phyloP scores from a whole-genome alignment of 352 stramenopile species.

The Hyaloperonospora arabidopsidis region DNA sequence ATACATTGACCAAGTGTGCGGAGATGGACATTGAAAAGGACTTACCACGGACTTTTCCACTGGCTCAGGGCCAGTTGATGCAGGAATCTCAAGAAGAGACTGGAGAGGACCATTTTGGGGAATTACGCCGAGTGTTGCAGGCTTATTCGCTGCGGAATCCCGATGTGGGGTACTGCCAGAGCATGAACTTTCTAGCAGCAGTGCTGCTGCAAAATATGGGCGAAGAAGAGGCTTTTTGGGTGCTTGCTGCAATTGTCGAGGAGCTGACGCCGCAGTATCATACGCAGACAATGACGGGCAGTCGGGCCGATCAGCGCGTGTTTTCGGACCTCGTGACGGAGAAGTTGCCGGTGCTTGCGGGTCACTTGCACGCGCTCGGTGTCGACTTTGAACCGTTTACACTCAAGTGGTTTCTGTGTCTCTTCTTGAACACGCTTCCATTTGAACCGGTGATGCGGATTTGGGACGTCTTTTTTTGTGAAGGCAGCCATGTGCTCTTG shows the following conservation, averaged over 20 bases:
- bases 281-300: conserved; percentile 81
- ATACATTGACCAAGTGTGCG: conserved; percentile 54
- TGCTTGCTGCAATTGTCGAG: conserved; percentile 81
- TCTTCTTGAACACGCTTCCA: conserved; percentile 89
- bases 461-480: conserved; percentile 88
- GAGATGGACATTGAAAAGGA: conserved; percentile 87
- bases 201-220: conserved; percentile 75
- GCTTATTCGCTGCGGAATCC: conserved; percentile 82
- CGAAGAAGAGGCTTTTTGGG: conserved; percentile 84
- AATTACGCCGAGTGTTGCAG: conserved; percentile 74
- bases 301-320: conserved; percentile 84
- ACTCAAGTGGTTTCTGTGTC: conserved; percentile 89
- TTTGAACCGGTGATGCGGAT: conserved; percentile 85
- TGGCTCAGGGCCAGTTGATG: conserved; percentile 24
- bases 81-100: conserved; percentile 16
- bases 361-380: conserved; percentile 60
- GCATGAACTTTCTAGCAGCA: conserved; percentile 83
- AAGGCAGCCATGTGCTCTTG: conserved; percentile 84
- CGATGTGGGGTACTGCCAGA: conserved; percentile 84
- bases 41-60: conserved; percentile 71
- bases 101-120: conserved; percentile 34
- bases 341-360: conserved; percentile 69
- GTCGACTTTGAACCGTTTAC: conserved; percentile 86
- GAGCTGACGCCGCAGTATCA: conserved; percentile 87
- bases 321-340: conserved; percentile 80